phyloP scores from a whole-genome alignment of 139 green algal genomes.

The Yamagishiella unicocca region DNA sequence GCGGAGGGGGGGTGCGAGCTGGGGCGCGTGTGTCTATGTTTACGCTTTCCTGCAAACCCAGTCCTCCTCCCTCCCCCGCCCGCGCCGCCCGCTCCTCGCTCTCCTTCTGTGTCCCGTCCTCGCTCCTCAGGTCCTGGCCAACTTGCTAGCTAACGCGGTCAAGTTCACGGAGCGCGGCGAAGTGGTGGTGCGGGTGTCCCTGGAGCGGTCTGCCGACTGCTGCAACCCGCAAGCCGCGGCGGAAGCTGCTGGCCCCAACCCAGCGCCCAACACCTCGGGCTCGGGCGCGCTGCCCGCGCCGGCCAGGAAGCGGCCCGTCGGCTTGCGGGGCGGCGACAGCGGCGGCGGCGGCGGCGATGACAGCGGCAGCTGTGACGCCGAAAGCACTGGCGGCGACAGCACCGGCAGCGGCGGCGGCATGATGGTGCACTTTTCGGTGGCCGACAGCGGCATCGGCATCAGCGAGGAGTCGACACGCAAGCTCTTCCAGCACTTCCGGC shows the following conservation, averaged over 20 bases:
- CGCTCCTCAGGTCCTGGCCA: constrained; percentile 73
- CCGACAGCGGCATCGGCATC: constrained; percentile 90
- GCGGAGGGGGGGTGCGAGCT: no score
- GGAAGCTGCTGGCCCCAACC: neutral
- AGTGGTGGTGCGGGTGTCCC: constrained; percentile 54
- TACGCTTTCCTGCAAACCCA: no score
- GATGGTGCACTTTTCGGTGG: constrained; percentile 76
- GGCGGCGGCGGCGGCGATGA: neutral
- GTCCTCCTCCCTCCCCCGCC: no score
- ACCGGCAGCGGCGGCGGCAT: neutral
- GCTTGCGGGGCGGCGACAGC: neutral
- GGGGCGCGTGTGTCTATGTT: no score
- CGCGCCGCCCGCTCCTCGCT: no score
- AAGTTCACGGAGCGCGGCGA: constrained; percentile 83
- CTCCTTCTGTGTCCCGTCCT: no score
- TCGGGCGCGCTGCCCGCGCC: neutral
- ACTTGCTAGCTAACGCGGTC: constrained; percentile 82
- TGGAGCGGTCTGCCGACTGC: neutral
- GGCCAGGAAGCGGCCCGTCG: neutral
- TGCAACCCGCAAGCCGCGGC: neutral
- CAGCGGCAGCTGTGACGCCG: no score
- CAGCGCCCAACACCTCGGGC: neutral
- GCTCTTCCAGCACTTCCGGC: constrained; percentile 86
- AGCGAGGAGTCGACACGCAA: constrained; percentile 59
- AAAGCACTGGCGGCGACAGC: neutral